Conservation (phyloP, 2,329 filamentous ascomycete species). For the Dothistroma septosporum region DNA sequence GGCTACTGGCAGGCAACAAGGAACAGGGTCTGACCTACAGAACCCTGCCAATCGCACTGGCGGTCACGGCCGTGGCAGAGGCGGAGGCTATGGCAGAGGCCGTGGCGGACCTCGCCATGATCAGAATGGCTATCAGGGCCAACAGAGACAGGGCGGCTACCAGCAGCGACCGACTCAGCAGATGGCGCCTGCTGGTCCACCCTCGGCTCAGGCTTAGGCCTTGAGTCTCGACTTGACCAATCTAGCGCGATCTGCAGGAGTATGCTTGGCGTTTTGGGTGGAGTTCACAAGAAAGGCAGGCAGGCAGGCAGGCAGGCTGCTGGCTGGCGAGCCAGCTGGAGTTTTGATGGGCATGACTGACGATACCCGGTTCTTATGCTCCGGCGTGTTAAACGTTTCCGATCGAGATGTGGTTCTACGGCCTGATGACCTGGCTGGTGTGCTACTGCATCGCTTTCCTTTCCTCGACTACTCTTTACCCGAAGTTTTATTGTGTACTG, state of each 20-base stretch:
- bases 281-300: conserved; percentile 16
- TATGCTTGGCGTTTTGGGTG: conserved; percentile 22
- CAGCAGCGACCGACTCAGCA: conserved; percentile 30
- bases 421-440: conserved; percentile 12
- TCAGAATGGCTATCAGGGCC: conserved; percentile 31
- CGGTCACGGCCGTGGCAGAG: conserved; percentile 31
- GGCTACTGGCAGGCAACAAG: conserved; percentile 32
- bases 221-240: conserved; percentile 14
- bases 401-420: conserved; percentile 18
- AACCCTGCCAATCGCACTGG: conserved; percentile 33
- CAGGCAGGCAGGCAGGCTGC: conserved; percentile 17
- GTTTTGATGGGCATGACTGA: conserved; percentile 29
- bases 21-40: conserved; percentile 33
- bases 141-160: conserved; percentile 30
- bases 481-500: conserved; percentile 5
- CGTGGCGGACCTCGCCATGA: conserved; percentile 34
- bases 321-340: conserved; percentile 30
- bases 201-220: conserved; percentile 29
- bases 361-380: conserved; percentile 29
- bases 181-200: conserved; percentile 28
- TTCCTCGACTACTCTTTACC: conserved; percentile 14
- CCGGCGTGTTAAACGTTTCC: conserved; percentile 23
- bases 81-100: conserved; percentile 30
- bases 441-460: conserved; percentile 15
- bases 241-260: conserved; percentile 25